Evolutionary conservation across 192 early-diverging fungal genomes (phyloP), one percentile per base, ranked within the genome.

Genomic region (Coemansia sp.): DNA sequence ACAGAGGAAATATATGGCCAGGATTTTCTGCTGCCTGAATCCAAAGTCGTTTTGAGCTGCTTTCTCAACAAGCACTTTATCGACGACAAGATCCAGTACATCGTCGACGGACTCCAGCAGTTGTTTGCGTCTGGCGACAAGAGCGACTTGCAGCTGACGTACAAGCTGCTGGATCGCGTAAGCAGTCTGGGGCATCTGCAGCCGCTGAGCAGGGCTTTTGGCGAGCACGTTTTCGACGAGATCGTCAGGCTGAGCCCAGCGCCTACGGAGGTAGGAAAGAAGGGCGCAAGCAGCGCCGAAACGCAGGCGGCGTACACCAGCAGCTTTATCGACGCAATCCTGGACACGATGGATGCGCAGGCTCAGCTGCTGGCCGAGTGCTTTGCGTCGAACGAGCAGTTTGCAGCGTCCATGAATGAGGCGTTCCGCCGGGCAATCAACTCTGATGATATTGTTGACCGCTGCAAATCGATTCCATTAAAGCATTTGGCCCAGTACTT

Each of bases 401-500:
- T 57, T 36, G 55, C 22, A 11, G n/a, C 10, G 1, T 28, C 18
- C 6, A 57, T 35, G 32, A 23, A 18, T 7, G 2, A 2, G 3
- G 30, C n/a, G 29, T 39, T 57, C 35, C n/a, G 19, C n/a, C 11
- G 36, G 34, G 55, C 9, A n/a, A 11, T 57, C 55, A 57, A 57
- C 55, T 57, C 55, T 14, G 1, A 29, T 3, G 34, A 57, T 2
- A 30, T 57, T 1, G 6, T 5, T 6, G 23, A 19, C 18, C 35
- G 22, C 9, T 57, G 55, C 55, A 18, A 57, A n/a, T 57, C 55
- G 16, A 20, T 36, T 39, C 55, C 34, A 4, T 36, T 57, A n/a
- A 29, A 32, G 32, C 35, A 36, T 28, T 32, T 57, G 55, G 55
- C 34, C 19, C n/a, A 57, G 35, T 57, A 57, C 35, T 57, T 10